Percentiles rank a stretch among this genome's conserved stretches.
Conservation (phyloP, 1,139 yeast species). For the Sugiyamaella xylanicola region DNA sequence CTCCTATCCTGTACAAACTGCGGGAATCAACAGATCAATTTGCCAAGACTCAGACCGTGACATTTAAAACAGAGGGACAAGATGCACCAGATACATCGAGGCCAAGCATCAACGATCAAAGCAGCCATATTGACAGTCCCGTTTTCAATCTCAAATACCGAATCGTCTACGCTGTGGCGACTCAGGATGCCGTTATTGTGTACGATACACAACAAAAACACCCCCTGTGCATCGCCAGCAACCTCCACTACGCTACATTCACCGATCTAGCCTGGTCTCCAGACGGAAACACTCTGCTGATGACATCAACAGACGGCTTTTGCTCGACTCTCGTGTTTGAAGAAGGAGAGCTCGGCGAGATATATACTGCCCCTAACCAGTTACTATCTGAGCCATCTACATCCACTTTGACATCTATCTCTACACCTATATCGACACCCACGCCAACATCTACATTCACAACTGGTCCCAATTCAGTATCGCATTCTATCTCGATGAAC, state of each 20-base stretch:
- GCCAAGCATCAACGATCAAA: not conserved
- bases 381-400: conserved; percentile 10
- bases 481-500: no score
- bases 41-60: not conserved
- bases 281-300: conserved; percentile 70
- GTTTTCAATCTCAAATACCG: conserved; percentile 67
- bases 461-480: no score
- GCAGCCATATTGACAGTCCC: conserved; percentile 28
- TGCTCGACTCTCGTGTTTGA: conserved; percentile 68
- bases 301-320: conserved; percentile 94
- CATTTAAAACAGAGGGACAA: conserved; percentile 17
- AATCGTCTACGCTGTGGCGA: conserved; percentile 89
- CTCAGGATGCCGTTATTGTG: conserved; percentile 80
- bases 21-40: conserved; percentile 30
- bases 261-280: conserved; percentile 86
- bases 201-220: conserved; percentile 72
- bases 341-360: conserved; percentile 55
- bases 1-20: conserved; percentile 61
- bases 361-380: conserved; percentile 26
- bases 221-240: conserved; percentile 75
- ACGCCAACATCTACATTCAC: not conserved
- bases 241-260: conserved; percentile 82
- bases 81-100: conserved; percentile 17
- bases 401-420: conserved; percentile 15
- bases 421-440: not conserved